Evolutionary conservation across 768 basidiomycete species (phyloP).

Genomic region (Lentinula boryana): DNA sequence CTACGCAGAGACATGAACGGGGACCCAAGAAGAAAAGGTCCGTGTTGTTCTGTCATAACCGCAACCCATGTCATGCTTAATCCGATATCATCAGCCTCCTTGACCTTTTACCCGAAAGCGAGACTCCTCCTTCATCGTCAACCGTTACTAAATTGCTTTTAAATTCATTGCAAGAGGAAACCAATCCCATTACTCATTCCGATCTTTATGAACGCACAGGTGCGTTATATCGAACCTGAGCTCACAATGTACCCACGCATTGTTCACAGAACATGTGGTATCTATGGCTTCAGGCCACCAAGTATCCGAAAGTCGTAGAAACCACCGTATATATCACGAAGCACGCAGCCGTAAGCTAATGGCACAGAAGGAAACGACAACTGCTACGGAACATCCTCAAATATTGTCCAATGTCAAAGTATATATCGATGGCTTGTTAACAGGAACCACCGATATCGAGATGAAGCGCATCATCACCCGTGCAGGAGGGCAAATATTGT

Average conservation of each 20-base stretch:
- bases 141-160: constrained; percentile 57
- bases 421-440: constrained; percentile 70
- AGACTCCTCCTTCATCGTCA: constrained; percentile 21
- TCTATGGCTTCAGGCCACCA: constrained; percentile 70
- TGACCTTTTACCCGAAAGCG: not conserved
- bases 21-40: not conserved
- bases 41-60: not conserved
- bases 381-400: constrained; percentile 21
- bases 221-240: constrained; percentile 18
- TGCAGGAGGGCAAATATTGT: constrained; percentile 67
- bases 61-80: not conserved
- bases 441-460: constrained; percentile 72
- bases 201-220: constrained; percentile 59
- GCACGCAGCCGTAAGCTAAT: constrained; percentile 42
- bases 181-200: constrained; percentile 78
- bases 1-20: not conserved
- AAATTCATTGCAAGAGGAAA: constrained; percentile 50
- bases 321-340: constrained; percentile 30
- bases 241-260: not conserved
- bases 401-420: constrained; percentile 42
- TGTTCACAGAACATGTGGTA: constrained; percentile 44
- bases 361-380: constrained; percentile 16
- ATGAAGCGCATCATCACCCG: constrained; percentile 63
- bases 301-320: constrained; percentile 40
- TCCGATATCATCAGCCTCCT: not conserved